These are phyloP conservation scores for Verbena officinalis DNA, from an alignment of 257 asterid genomes.

Conservation along the genomic window DNA sequence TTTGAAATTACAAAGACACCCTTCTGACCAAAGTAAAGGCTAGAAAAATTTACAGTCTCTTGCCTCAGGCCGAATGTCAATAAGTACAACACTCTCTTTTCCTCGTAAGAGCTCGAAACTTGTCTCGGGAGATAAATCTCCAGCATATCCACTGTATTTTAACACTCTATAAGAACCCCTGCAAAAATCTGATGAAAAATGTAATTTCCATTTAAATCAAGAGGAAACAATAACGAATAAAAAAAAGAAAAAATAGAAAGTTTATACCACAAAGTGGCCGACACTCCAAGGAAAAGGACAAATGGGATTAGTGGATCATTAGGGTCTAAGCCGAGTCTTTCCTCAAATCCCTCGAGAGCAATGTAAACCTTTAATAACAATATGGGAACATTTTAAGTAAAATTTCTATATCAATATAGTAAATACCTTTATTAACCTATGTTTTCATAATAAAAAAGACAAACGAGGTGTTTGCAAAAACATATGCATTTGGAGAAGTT, in stretches of 20 bases:
- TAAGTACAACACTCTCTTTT: constrained; percentile 62
- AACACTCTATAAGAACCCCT: constrained; percentile 86
- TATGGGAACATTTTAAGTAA: constrained; percentile 9
- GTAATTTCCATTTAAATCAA: constrained; percentile 53
- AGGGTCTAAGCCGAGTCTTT: constrained; percentile 73
- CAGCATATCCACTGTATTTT: constrained; percentile 88
- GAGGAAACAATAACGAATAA: neutral
- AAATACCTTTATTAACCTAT: constrained; percentile 10
- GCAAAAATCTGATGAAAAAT: constrained; percentile 89
- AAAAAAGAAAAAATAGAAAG: constrained; percentile 26
- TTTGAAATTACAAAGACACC: no score
- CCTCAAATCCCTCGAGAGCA: constrained; percentile 65
- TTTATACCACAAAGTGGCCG: constrained; percentile 76
- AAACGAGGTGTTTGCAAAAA: no score
- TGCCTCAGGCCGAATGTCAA: constrained; percentile 98
- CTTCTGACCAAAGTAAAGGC: constrained; percentile 31
- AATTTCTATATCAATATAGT: neutral
- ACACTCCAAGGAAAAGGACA: constrained; percentile 67
- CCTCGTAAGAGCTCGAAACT: constrained; percentile 76
- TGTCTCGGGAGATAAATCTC: constrained; percentile 76
- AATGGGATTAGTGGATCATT: constrained; percentile 77
- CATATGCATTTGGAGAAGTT: no score
- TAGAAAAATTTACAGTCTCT: constrained; percentile 48
- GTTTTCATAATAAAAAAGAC: no score
- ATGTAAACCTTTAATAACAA: constrained; percentile 54